A percentile compares a stretch with the other conserved stretches of the same genome.
Conservation (phyloP, 2,329 filamentous ascomycete species). For the Talaromyces sp. region DNA sequence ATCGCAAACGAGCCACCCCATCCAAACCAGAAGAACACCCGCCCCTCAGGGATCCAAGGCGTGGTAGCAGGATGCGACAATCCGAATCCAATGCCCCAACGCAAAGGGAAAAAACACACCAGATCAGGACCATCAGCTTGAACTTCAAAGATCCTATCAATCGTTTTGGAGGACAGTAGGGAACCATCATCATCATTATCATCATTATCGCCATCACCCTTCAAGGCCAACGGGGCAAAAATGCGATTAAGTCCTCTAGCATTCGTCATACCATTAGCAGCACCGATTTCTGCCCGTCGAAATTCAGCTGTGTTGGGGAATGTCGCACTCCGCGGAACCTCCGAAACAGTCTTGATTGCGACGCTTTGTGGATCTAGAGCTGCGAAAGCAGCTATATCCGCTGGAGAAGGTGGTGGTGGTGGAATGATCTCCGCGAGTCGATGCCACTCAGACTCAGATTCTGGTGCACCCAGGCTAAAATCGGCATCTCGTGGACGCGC, state of each 20-base stretch:
- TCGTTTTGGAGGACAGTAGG: slow-evolving; percentile 39
- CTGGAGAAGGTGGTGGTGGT: slow-evolving; percentile 23
- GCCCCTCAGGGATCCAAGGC: slow-evolving; percentile 28
- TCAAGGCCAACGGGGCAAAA: slow-evolving; percentile 34
- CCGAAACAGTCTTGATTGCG: slow-evolving; percentile 16
- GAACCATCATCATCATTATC: too few species aligned
- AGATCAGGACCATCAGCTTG: slow-evolving; percentile 41
- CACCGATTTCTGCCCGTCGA: slow-evolving; percentile 39
- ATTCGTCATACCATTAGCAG: slow-evolving; percentile 45
- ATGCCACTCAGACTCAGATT: slow-evolving; percentile 39
- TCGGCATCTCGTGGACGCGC: slow-evolving; percentile 42
- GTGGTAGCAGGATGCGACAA: slow-evolving; percentile 27
- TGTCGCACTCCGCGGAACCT: slow-evolving; percentile 22
- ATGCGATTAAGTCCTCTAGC: slow-evolving; percentile 41
- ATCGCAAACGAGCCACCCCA: slow-evolving; percentile 44
- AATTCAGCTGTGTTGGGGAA: slow-evolving; percentile 29
- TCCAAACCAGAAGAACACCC: slow-evolving; percentile 41
- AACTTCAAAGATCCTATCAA: slow-evolving; percentile 44
- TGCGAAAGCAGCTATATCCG: background rate
- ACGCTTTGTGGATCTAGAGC: slow-evolving; percentile 1
- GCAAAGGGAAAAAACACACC: slow-evolving; percentile 29
- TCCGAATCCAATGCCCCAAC: slow-evolving; percentile 43
- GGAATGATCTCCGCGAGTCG: slow-evolving; percentile 37
- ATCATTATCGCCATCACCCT: too few species aligned
- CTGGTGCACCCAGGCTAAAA: slow-evolving; percentile 42